Base-by-base conservation (phyloP, 176 grass and related monocot species). In the Coix lacrymajobi region DNA sequence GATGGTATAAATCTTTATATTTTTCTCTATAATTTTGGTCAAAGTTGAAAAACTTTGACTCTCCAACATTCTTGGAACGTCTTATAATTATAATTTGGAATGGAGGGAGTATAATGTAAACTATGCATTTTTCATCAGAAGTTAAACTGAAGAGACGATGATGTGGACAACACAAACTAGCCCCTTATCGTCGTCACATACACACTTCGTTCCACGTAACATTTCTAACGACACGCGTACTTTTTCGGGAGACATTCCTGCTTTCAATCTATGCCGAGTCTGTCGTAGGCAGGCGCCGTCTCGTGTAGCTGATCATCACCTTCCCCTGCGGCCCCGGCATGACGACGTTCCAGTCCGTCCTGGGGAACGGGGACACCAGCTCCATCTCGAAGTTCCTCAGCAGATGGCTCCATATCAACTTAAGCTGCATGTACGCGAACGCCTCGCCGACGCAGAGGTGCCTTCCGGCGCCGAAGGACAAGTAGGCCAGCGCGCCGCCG, bases 401-500 rank as follows among this genome's bases (percentile, higher is more conserved):
- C 76, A 97, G 46, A 39, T 94, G 92, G 68, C 85, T 94, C 92
- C 92, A 91, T 52, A 94, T 92, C 7, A 80, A 73, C 94, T 94
- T 97, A 71, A 92, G 90, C 57, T 97, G 82, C 66, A 94, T 75
- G 82, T 97, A 97, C 1, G 88, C 88, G 30, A 94, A 97, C 4
- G 92, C 87, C 86, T 97, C 94, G 4, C 89, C 89, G 3, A 94
- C 68, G 77, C 92, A 94, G 5, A 73, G 83, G 4, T 94, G 94
- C 63, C 92, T 43, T 1, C 94, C 94, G 6, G 80, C 89, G 4
- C 94, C 94, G 40, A 94, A 92, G 3, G 94, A 88, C 41, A 81
- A 71, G 83, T 92, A 92, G 3, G 90, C 84, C 43, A 92, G 89
- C 14, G 84, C 77, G 10, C 90, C 92, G 15, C 63, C 84, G 20